These are phyloP conservation scores for Rubia peregrina DNA, from an alignment of 305 asterid species.

Conservation along the genomic window DNA sequence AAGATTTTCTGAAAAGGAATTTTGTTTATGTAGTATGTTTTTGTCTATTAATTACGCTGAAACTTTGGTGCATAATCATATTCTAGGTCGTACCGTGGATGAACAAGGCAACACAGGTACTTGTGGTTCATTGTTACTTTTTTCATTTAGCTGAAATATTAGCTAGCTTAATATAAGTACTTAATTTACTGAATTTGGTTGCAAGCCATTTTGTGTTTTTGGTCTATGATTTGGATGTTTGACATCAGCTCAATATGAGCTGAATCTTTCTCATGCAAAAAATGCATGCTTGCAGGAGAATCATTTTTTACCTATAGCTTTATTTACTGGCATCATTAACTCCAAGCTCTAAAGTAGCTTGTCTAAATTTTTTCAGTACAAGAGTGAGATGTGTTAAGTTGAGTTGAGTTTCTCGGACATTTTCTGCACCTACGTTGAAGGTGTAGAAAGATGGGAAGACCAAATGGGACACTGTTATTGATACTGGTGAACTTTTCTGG, in stretches of 20 bases:
- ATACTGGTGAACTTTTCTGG: too few species aligned
- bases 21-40: constrained; percentile 9
- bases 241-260: too few species aligned
- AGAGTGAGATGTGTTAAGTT: constrained; percentile 9
- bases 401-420: background rate
- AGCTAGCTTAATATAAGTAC: too few species aligned
- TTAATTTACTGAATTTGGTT: too few species aligned
- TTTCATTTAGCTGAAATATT: background rate
- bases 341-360: background rate
- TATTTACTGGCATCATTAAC: background rate
- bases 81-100: constrained; percentile 62
- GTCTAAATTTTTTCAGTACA: background rate
- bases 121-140: constrained; percentile 10
- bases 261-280: too few species aligned
- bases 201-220: too few species aligned
- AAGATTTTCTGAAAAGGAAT: constrained; percentile 13
- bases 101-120: constrained; percentile 63
- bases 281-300: too few species aligned
- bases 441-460: too few species aligned
- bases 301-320: background rate
- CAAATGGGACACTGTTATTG: too few species aligned
- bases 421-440: background rate
- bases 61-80: constrained; percentile 15
- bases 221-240: too few species aligned
- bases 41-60: constrained; percentile 16